Conservation (phyloP, 192 early-diverging fungal species). For the Rhizoclosmatium globosum region DNA sequence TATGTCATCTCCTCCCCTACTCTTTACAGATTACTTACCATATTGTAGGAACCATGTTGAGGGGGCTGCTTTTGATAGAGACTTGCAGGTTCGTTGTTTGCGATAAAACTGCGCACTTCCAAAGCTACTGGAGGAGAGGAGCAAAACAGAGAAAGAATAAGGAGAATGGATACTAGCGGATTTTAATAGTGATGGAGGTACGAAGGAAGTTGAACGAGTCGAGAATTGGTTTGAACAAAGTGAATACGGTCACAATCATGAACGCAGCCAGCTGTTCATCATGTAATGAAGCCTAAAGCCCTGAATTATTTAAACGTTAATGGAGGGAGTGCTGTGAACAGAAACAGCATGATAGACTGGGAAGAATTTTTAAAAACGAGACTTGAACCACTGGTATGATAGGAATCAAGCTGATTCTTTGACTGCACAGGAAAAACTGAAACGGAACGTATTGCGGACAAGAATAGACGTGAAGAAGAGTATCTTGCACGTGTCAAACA, state of each 20-base stretch:
- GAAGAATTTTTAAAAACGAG: too few species aligned
- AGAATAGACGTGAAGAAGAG: constrained; percentile 34
- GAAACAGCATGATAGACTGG: too few species aligned
- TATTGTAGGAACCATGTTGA: constrained; percentile 60
- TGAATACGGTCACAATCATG: not conserved
- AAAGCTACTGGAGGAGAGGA: too few species aligned
- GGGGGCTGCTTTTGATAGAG: constrained; percentile 81
- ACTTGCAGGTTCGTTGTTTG: constrained; percentile 62
- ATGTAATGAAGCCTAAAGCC: too few species aligned
- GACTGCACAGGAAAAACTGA: constrained; percentile 37
- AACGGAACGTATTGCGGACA: constrained; percentile 45
- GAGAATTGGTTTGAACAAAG: not conserved
- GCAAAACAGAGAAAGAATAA: too few species aligned
- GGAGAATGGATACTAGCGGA: too few species aligned
- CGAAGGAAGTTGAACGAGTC: too few species aligned
- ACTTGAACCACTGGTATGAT: too few species aligned
- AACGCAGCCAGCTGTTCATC: too few species aligned
- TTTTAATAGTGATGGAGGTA: too few species aligned
- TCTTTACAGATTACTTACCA: not conserved
- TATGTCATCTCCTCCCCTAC: not conserved
- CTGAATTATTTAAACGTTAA: too few species aligned
- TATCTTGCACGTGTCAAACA: constrained; percentile 38
- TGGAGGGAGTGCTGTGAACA: too few species aligned
- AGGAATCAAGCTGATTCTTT: not conserved
- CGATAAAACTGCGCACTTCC: not conserved